phyloP scores from a whole-genome alignment of 495 filamentous ascomycete genomes.

The Lindgomyces ingoldianus region DNA sequence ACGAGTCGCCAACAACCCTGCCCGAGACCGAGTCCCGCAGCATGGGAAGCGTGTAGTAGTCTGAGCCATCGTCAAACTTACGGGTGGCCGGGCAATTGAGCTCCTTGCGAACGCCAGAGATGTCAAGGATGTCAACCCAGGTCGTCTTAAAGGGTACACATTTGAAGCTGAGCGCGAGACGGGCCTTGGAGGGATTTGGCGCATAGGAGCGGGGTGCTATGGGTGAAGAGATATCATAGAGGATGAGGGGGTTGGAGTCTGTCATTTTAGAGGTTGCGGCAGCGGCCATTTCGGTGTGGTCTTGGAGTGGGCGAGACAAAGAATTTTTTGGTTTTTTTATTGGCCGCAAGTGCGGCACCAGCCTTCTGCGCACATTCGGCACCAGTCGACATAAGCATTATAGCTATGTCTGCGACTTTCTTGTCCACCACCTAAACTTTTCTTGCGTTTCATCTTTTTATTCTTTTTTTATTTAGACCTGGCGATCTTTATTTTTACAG shows the following conservation, averaged over 20 bases:
- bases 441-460: too few relatives aligned
- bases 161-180: conserved; percentile 64
- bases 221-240: conserved; percentile 60
- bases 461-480: too few relatives aligned
- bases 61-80: conserved; percentile 57
- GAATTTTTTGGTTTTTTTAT: too few relatives aligned
- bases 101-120: conserved; percentile 49
- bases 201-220: conserved; percentile 47
- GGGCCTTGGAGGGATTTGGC: conserved; percentile 64
- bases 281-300: conserved; percentile 1
- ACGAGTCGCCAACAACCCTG: conserved; percentile 57
- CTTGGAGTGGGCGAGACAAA: conserved; percentile 3
- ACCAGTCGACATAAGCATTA: too few relatives aligned
- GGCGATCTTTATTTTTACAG: too few relatives aligned
- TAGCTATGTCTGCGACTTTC: too few relatives aligned
- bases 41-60: conserved; percentile 63
- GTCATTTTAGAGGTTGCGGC: conserved; percentile 31
- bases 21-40: conserved; percentile 52
- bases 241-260: conserved; percentile 43
- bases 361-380: too few relatives aligned
- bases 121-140: conserved; percentile 55
- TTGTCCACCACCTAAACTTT: too few relatives aligned
- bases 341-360: too few relatives aligned
- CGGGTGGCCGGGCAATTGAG: conserved; percentile 53
- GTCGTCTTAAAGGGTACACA: conserved; percentile 52